Evolutionary conservation across 2,329 filamentous ascomycete genomes (phyloP), one percentile per base, ranked within the genome.

Genomic region (Saccharata proteae): DNA sequence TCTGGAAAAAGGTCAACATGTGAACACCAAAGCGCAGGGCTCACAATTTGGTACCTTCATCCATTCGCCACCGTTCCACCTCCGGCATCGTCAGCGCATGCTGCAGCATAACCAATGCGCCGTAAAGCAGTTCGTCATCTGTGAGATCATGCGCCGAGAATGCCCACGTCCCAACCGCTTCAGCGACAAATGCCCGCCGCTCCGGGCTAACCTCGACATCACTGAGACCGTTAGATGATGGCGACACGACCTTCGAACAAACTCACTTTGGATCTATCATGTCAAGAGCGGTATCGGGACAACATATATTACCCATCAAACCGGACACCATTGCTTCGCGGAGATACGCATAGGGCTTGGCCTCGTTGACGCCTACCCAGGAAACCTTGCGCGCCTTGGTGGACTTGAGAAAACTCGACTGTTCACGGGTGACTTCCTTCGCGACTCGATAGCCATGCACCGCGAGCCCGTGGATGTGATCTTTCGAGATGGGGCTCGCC

Each of bases 301-400:
- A 80, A 55, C 86, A 93, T 33, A 93, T 93, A 21, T 82, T 76
- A 46, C 77, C 79, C 81, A 93, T 90, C 35, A 94, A 67, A 35
- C 77, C 77, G 2, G 84, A 90, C 4, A 94, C 86, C 84, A 94
- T 93, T 29, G 81, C 82, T 59, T 94, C 86, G 38, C 86, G 71
- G 33, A 94, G 61, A 57, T 93, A 93, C 11, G 83, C 77, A 58
- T 85, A 93, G 1, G 85, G 84, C 51, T 86, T 80, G 44, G 83
- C 73, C 43, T 88, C 81, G 47, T 82, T 74, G 8, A 92, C 70
- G 16, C 86, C 85, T 24, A 93, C 84, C 86, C 86, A 93, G 0
- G 86, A 93, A 32, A 84, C 73, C 55, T 92, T 92, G 34, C 85
- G 71, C 26, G 77, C 75, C 43, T 78, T 75, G 47, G 78, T 79